phyloP scores from a whole-genome alignment of 108 stramenopile species.

The Poteriospumella lacustris region DNA sequence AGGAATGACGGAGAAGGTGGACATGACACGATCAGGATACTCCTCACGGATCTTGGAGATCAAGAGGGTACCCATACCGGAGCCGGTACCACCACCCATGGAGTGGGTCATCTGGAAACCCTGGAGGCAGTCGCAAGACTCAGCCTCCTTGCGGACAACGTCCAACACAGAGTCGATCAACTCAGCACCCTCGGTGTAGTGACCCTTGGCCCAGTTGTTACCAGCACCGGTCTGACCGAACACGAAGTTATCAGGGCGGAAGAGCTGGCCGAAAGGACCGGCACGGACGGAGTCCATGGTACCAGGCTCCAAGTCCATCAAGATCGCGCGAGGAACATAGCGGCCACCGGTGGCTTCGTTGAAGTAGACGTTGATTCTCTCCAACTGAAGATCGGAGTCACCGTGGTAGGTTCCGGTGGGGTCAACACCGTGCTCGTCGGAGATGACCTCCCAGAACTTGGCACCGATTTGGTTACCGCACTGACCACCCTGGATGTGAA shows the following conservation, averaged over 20 bases:
- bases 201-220: slow-evolving; percentile 32
- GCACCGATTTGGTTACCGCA: slow-evolving; percentile 94
- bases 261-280: slow-evolving; percentile 24
- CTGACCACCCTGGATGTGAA: slow-evolving; percentile 95
- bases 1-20: slow-evolving; percentile 35
- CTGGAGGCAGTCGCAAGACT: slow-evolving; percentile 29
- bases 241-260: slow-evolving; percentile 29
- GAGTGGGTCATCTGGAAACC: slow-evolving; percentile 38
- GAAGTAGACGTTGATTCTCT: slow-evolving; percentile 25
- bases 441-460: slow-evolving; percentile 79
- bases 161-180: slow-evolving; percentile 30
- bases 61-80: slow-evolving; percentile 36
- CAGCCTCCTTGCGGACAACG: slow-evolving; percentile 30
- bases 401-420: slow-evolving; percentile 27
- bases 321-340: slow-evolving; percentile 53
- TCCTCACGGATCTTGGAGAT: slow-evolving; percentile 37
- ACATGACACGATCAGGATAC: slow-evolving; percentile 31
- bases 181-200: slow-evolving; percentile 30
- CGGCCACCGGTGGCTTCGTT: slow-evolving; percentile 34
- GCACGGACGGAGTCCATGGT: slow-evolving; percentile 40
- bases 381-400: slow-evolving; percentile 31
- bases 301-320: slow-evolving; percentile 70
- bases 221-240: slow-evolving; percentile 24
- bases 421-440: slow-evolving; percentile 29
- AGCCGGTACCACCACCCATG: slow-evolving; percentile 36